These are phyloP conservation scores for Clitoria ternatea DNA, from an alignment of 306 rosid species.

Conservation along the genomic window DNA sequence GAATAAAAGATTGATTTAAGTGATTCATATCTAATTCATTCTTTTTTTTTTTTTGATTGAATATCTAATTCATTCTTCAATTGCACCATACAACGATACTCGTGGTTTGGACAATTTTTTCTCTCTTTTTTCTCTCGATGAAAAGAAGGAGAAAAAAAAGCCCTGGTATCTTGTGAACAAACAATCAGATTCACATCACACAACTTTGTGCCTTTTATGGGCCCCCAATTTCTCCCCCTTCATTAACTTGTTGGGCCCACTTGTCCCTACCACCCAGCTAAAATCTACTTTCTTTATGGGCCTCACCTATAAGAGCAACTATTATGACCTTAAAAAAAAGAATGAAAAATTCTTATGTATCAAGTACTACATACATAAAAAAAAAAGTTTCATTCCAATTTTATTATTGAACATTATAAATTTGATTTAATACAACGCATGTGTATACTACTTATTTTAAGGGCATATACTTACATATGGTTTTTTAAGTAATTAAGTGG, in stretches of 20 bases:
- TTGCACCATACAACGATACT: no score
- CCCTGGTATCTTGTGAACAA: neutral
- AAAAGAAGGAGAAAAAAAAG: no score
- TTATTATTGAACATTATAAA: neutral
- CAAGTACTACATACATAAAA: neutral
- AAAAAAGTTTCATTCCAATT: neutral
- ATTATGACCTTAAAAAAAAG: neutral
- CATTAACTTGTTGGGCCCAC: neutral
- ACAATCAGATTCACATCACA: neutral
- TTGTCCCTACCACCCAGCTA: neutral
- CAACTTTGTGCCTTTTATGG: neutral
- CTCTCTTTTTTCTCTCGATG: no score
- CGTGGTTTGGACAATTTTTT: no score
- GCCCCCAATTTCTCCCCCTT: neutral
- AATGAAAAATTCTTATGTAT: neutral
- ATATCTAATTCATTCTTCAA: no score
- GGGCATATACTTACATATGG: no score
- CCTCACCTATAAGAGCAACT: neutral
- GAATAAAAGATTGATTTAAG: no score
- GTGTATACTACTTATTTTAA: no score
- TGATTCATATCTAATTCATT: no score
- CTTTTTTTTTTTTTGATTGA: no score
- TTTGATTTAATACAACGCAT: neutral
- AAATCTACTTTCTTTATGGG: neutral
- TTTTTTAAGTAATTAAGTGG: no score